A percentile compares a stretch with the other conserved stretches of the same genome.
phyloP scores from a whole-genome alignment of 169 alveolate genomes.

The Cardiosporidium cionae region DNA sequence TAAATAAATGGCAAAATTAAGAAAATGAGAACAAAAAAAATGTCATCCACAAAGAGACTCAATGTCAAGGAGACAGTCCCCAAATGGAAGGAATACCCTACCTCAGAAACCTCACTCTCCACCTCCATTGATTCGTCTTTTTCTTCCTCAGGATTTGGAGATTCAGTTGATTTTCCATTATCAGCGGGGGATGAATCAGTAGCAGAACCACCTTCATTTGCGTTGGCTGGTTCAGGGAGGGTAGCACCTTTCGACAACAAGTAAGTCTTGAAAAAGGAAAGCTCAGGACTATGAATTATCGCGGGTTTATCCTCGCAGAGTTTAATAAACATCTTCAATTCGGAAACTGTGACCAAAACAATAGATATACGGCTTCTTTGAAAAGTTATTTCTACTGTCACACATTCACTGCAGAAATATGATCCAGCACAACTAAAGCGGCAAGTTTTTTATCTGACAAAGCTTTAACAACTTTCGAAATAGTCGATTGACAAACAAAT shows the following conservation, averaged over 20 bases:
- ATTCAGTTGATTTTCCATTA: too few species aligned
- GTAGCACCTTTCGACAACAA: constrained; percentile 42
- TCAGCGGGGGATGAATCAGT: too few species aligned
- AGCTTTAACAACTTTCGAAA: too few species aligned
- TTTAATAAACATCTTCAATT: constrained; percentile 49
- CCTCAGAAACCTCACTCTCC: not conserved
- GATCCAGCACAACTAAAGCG: too few species aligned
- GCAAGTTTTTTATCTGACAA: too few species aligned
- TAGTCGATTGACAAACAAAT: too few species aligned
- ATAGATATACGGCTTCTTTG: too few species aligned
- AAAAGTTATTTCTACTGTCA: too few species aligned
- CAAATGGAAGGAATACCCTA: too few species aligned
- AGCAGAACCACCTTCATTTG: too few species aligned
- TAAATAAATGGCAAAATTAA: not conserved
- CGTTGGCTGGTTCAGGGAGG: constrained; percentile 16
- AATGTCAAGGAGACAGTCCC: not conserved
- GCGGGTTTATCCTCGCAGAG: constrained; percentile 39
- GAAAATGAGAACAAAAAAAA: not conserved
- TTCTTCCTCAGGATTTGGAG: not conserved
- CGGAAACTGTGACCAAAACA: constrained; percentile 35
- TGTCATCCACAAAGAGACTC: not conserved
- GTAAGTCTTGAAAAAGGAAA: constrained; percentile 43
- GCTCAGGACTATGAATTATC: constrained; percentile 46
- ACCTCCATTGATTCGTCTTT: not conserved
- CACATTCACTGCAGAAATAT: too few species aligned